Percentiles rank a stretch among this genome's conserved stretches.
These are phyloP conservation scores for Parachlorella kessleri DNA, from an alignment of 139 green algal genomes.

Conservation along the genomic window DNA sequence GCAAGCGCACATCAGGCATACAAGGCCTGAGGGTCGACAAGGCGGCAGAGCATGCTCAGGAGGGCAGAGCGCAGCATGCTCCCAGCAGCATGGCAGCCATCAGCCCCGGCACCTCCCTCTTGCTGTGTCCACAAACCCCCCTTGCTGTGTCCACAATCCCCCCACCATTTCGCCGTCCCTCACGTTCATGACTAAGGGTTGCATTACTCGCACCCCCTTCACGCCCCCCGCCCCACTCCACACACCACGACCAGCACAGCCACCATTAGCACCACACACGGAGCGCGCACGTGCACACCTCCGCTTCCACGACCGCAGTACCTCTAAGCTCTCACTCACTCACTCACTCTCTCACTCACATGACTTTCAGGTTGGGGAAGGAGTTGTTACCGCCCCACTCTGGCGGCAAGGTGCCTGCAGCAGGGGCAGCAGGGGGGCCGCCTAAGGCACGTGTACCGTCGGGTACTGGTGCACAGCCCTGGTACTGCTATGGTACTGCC, in stretches of 20 bases:
- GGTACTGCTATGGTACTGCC: no score
- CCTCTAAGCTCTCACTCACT: not conserved
- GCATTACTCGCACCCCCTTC: not conserved
- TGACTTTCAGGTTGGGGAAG: constrained; percentile 17
- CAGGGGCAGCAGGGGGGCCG: not conserved
- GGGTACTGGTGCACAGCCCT: no score
- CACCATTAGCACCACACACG: not conserved
- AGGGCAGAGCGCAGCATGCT: not conserved
- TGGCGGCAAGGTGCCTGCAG: constrained; percentile 16
- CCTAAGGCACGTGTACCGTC: no score
- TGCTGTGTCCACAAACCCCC: no score
- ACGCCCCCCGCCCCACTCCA: not conserved
- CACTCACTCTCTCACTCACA: not conserved
- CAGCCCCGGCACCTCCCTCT: no score
- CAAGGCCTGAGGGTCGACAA: not conserved
- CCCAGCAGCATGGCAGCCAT: not conserved
- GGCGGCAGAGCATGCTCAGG: not conserved
- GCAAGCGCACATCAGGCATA: not conserved
- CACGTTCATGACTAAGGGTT: not conserved
- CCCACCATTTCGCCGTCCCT: no score
- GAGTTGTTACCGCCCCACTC: constrained; percentile 1
- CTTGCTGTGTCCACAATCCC: no score
- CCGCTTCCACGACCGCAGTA: no score
- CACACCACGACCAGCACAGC: not conserved
- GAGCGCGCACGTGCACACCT: not conserved